Evolutionary conservation across 768 basidiomycete genomes (phyloP), one percentile per base, ranked within the genome.

Genomic region (Thelephora ganbajun): DNA sequence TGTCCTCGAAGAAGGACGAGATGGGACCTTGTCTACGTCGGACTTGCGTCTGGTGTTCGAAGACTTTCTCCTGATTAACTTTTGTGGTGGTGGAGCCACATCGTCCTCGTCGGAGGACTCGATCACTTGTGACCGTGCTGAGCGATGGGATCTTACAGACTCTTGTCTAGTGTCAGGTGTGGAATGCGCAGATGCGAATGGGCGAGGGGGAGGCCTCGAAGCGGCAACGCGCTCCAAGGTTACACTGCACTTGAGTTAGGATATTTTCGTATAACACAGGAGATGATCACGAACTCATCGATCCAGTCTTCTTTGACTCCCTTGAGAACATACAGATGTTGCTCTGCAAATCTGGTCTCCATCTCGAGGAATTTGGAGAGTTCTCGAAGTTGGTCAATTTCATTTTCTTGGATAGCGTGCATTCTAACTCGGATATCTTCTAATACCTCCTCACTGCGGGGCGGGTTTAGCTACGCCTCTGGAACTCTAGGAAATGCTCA

Each of bases 341-440:
- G 74, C 51, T 75, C 73, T 14, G 80, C 80, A 55, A 80, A 93
- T 45, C 78, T 77, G 42, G 83, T 63, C 54, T 94, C 82, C 11
- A 76, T 63, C 44, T 91, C 80, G 33, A 96, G 65, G 57, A 93
- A 76, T 4, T 65, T 61, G 2, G 77, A 76, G 30, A 96, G 68
- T 35, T 84, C 87, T 33, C 73, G 75, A 5, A 85, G 66, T 54
- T 90, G 84, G 23, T 69, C 64, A 22, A 76, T 67, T 57, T 94
- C 90, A 45, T 80, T 79, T 52, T 88, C 81, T 57, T 89, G 85
- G 43, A 96, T 83, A 0, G 70, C 72, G 44, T 76, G 73, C 72
- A 93, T 88, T 34, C 84, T 77, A 2, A 72, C 72, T n/a, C 79
- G 82, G 0, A 93, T 75, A 52, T 93, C 88, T 58, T 91, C 84